These are phyloP conservation scores for Deuterostichococcus epilithicus DNA, from an alignment of 139 green algal genomes.

Conservation along the genomic window DNA sequence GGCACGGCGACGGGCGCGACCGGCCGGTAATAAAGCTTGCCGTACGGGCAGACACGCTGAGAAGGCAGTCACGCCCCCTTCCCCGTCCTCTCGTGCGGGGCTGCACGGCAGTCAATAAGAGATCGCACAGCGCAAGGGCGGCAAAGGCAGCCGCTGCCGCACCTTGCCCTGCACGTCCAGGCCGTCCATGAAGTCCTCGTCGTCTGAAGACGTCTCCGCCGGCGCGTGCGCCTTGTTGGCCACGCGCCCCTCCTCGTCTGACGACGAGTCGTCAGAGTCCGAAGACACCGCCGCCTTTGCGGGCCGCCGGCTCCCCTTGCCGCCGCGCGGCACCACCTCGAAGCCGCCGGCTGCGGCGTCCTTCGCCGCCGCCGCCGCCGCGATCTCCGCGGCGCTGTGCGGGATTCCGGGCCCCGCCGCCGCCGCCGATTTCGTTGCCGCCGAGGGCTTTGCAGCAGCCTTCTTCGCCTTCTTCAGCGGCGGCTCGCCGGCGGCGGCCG, in stretches of 20 bases:
- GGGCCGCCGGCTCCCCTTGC: constrained; percentile 18
- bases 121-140: neutral
- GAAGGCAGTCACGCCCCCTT: no score
- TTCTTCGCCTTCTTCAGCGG: neutral
- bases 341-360: neutral
- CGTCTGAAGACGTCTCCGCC: neutral
- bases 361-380: neutral
- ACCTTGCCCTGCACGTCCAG: constrained; percentile 50
- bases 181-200: constrained; percentile 8
- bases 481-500: neutral
- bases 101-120: neutral
- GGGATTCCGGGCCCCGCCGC: no score
- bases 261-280: neutral
- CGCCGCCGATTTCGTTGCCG: no score
- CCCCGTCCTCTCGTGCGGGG: no score
- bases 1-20: neutral
- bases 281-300: neutral
- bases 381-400: neutral
- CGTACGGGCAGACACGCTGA: no score
- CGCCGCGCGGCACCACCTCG: constrained; percentile 2
- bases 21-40: neutral
- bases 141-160: neutral
- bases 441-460: no score
- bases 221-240: neutral
- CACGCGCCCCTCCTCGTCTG: constrained; percentile 13